Evolutionary conservation across 306 rosid species (phyloP).

Genomic region (Quillaja saponaria): DNA sequence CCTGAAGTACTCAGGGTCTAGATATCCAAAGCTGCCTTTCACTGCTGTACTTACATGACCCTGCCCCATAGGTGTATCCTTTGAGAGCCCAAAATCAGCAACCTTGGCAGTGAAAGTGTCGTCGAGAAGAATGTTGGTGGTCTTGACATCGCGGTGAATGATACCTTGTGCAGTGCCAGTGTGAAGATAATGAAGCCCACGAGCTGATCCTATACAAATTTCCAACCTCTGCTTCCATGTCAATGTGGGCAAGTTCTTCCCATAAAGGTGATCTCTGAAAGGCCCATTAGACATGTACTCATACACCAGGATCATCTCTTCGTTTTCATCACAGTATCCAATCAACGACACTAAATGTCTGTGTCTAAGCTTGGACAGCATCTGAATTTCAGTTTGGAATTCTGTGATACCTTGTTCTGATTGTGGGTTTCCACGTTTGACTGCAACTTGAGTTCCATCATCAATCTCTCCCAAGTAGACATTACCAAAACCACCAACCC

Average conservation of each 20-base stretch:
- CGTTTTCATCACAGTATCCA: slow-evolving; percentile 62
- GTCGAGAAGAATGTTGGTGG: slow-evolving; percentile 59
- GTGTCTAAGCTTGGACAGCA: slow-evolving; percentile 61
- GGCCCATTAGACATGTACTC: slow-evolving; percentile 65
- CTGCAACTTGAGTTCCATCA: slow-evolving; percentile 57
- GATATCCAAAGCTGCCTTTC: slow-evolving; percentile 65
- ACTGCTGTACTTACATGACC: slow-evolving; percentile 68
- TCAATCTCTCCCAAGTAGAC: slow-evolving; percentile 58
- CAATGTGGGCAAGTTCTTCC: slow-evolving; percentile 44
- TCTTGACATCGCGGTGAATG: slow-evolving; percentile 63
- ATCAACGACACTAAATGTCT: slow-evolving; percentile 63
- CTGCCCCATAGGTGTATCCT: slow-evolving; percentile 60
- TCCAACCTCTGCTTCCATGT: slow-evolving; percentile 68
- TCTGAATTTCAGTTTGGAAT: slow-evolving; percentile 63
- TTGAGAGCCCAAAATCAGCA: slow-evolving; percentile 61
- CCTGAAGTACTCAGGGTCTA: slow-evolving; percentile 70
- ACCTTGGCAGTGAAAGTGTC: slow-evolving; percentile 62
- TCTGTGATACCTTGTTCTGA: slow-evolving; percentile 65
- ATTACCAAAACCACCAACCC: slow-evolving; percentile 67
- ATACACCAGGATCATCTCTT: slow-evolving; percentile 60
- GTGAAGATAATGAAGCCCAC: slow-evolving; percentile 68
- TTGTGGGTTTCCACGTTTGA: slow-evolving; percentile 67
- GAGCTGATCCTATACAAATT: slow-evolving; percentile 55
- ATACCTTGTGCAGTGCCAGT: slow-evolving; percentile 66
- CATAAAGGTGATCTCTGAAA: slow-evolving; percentile 63